These are phyloP conservation scores for Sophora flavescens DNA, from an alignment of 306 rosid genomes.

Conservation along the genomic window DNA sequence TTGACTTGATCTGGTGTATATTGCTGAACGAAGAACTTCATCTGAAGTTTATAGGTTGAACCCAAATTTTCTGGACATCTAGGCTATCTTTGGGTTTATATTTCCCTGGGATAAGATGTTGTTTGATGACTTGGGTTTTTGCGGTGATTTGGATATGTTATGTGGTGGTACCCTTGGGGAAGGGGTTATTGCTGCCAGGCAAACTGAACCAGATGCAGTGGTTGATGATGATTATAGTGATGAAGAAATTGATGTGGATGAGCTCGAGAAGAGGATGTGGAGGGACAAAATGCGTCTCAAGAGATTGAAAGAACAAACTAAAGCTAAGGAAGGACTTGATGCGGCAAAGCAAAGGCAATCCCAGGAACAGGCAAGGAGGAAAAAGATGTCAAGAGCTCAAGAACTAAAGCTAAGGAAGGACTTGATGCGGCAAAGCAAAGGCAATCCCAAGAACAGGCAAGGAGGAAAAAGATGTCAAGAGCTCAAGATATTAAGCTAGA, in stretches of 20 bases:
- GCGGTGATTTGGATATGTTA: constrained; percentile 67
- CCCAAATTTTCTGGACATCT: background rate
- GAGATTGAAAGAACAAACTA: constrained; percentile 67
- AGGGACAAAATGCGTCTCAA: constrained; percentile 68
- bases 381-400: constrained; percentile 91
- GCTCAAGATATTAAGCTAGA: too few species aligned
- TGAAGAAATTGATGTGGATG: constrained; percentile 71
- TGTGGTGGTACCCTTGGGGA: constrained; percentile 62
- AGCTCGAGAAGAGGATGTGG: constrained; percentile 90
- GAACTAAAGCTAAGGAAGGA: constrained; percentile 79
- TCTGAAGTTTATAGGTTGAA: constrained; percentile 12
- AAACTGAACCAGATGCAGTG: constrained; percentile 55
- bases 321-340: constrained; percentile 68
- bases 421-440: constrained; percentile 63
- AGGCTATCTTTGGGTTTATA: background rate
- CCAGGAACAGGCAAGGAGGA: constrained; percentile 88
- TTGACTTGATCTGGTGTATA: constrained; percentile 14
- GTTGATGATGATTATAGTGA: constrained; percentile 72
- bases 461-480: constrained; percentile 92
- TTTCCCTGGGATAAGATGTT: constrained; percentile 54
- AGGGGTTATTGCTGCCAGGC: constrained; percentile 54
- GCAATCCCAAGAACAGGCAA: constrained; percentile 84
- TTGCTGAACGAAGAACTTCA: constrained; percentile 13
- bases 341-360: constrained; percentile 72
- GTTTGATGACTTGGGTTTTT: constrained; percentile 68